Evolutionary conservation across 2,329 filamentous ascomycete genomes (phyloP).

Genomic region (Truncatella angustata): DNA sequence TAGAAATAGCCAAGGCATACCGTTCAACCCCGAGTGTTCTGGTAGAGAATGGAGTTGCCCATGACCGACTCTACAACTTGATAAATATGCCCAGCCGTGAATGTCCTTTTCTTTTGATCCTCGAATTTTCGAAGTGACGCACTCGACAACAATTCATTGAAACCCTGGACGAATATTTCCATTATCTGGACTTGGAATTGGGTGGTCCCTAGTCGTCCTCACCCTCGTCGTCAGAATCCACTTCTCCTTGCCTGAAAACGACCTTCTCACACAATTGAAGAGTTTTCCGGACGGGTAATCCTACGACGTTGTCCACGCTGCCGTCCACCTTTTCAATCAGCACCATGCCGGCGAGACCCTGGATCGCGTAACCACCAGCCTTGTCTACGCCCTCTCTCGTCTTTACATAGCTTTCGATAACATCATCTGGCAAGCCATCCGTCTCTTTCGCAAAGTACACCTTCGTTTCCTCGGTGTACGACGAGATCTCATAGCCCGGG

Average conservation of each 20-base stretch:
- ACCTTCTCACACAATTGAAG: slow-evolving; percentile 84
- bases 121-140: too few relatives aligned
- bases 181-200: background rate
- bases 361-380: slow-evolving; percentile 92
- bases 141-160: too few relatives aligned
- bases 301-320: slow-evolving; percentile 90
- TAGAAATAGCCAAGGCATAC: too few relatives aligned
- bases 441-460: slow-evolving; percentile 76
- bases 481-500: slow-evolving; percentile 82
- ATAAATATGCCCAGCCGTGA: too few relatives aligned
- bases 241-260: slow-evolving; percentile 71
- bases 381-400: slow-evolving; percentile 94
- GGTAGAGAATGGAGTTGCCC: too few relatives aligned
- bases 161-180: too few relatives aligned
- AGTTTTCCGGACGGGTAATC: slow-evolving; percentile 76
- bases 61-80: too few relatives aligned
- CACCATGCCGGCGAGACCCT: slow-evolving; percentile 82
- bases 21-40: too few relatives aligned
- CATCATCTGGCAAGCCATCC: slow-evolving; percentile 67
- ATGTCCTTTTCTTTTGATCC: too few relatives aligned
- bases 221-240: slow-evolving; percentile 50
- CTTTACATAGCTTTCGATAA: slow-evolving; percentile 74
- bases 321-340: slow-evolving; percentile 88
- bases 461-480: slow-evolving; percentile 82
- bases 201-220: slow-evolving; percentile 36